Base-by-base conservation (phyloP, 2,329 filamentous ascomycete genomes). In the Myriosclerotinia scirpicola region DNA sequence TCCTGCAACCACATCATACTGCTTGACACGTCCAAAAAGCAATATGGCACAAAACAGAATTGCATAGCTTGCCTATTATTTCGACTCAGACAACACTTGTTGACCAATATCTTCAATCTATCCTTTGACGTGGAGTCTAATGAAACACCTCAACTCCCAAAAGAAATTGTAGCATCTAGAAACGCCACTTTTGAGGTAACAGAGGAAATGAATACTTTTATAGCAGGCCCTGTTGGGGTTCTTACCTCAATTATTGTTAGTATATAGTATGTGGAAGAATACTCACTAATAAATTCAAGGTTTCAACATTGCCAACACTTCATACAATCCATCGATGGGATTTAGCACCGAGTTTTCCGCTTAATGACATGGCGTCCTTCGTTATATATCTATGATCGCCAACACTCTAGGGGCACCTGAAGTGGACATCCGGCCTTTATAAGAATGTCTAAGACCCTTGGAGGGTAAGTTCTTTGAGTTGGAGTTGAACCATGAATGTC, bases 11-110 rank as follows among this genome's bases (percentile, higher is more conserved):
- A 26, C 26, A 26, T 26, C 26, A 12, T 40, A 40, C 11, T 8
- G 11, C 7, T 12, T 5, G 38, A 40, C 3, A 40, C 38, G 3
- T 40, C 22, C 22, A 52, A 3, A n/a, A 44, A n/a, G 40, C 15
- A 61, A n/a, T 2, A 52, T 61, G 58, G 9, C 42, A 8, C 26
- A 50, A 50, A 50, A 17, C 17, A 61, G 58, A n/a, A 53, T 61
- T 38, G 46, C 15, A 9, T 30, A 61, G 34, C 46, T 61, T 22
- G 59, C 46, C 20, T 22, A 53, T 61, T 12, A 61, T 61, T n/a
- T 50, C 20, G 20, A n/a, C 26, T 30, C 30, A 42, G 11, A 62
- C 46, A 38, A 38, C 11, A 50, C 9, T 52, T 34, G n/a, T 62
- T 42, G 59, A 53, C 9, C 11, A 50, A 20, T 62, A 62, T 5